Percentiles rank a stretch among this genome's conserved stretches.
Evolutionary conservation across 306 rosid species (phyloP).

Genomic region (Corylus avellana): DNA sequence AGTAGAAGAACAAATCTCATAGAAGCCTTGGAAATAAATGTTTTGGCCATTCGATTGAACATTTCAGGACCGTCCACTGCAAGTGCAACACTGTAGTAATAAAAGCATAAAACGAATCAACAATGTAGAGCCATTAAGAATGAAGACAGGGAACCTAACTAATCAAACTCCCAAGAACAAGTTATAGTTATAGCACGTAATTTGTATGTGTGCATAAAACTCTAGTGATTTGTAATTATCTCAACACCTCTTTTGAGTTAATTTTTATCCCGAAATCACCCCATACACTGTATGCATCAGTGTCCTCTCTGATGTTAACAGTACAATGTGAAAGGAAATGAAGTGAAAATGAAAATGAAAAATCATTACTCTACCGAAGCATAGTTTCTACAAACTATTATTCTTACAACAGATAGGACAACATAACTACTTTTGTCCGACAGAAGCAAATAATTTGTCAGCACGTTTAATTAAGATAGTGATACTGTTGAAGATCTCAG

Average conservation of each 20-base stretch:
- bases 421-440: background rate
- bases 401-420: background rate
- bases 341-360: background rate
- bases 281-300: background rate
- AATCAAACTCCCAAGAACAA: background rate
- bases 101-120: slow-evolving; percentile 18
- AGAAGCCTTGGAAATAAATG: slow-evolving; percentile 54
- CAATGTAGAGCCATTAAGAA: slow-evolving; percentile 15
- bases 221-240: background rate
- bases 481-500: background rate
- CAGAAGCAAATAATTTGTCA: background rate
- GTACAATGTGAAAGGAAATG: background rate
- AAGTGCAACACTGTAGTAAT: slow-evolving; percentile 70
- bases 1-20: slow-evolving; percentile 77
- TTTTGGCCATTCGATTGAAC: slow-evolving; percentile 65
- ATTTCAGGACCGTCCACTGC: slow-evolving; percentile 80
- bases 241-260: background rate
- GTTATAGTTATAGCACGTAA: background rate
- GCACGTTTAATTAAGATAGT: background rate
- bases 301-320: background rate
- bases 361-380: background rate
- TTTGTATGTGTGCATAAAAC: background rate
- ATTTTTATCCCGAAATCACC: background rate
- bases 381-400: background rate
- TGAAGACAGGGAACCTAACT: slow-evolving; percentile 9